These are phyloP conservation scores for Phaffomyces antillensis DNA, from an alignment of 805 yeast species.

Conservation along the genomic window DNA sequence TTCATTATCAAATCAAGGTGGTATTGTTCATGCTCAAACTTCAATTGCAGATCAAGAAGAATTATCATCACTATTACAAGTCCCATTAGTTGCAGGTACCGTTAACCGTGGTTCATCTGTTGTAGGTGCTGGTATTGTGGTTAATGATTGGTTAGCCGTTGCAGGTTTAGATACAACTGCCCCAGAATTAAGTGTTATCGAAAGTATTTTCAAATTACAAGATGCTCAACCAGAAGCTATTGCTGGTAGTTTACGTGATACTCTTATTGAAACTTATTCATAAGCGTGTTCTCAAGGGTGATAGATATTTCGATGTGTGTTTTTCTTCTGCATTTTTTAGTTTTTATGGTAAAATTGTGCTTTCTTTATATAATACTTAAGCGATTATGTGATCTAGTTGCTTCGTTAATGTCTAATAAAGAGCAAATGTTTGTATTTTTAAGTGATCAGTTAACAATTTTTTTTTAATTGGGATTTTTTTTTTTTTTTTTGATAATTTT, in stretches of 20 bases:
- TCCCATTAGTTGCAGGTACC: constrained; percentile 97
- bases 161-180: constrained; percentile 97
- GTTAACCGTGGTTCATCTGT: constrained; percentile 96
- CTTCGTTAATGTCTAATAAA: too few species aligned
- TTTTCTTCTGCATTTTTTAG: not conserved
- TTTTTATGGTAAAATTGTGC: not conserved
- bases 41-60: constrained; percentile 98
- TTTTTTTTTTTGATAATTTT: too few species aligned
- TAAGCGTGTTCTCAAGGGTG: constrained; percentile 19
- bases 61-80: constrained; percentile 88
- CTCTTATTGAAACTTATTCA: constrained; percentile 86
- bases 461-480: too few species aligned
- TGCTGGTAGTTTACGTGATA: constrained; percentile 80
- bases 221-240: constrained; percentile 87
- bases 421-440: not conserved
- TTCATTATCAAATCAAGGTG: constrained; percentile 93
- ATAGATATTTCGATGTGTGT: not conserved
- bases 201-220: constrained; percentile 89
- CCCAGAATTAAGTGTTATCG: constrained; percentile 94
- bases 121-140: constrained; percentile 98
- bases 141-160: constrained; percentile 96
- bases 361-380: not conserved
- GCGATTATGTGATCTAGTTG: too few species aligned
- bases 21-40: constrained; percentile 96
- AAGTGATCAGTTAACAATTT: not conserved